Conservation (phyloP, 129 eudicot species). For the Scalesia atractyloides region DNA sequence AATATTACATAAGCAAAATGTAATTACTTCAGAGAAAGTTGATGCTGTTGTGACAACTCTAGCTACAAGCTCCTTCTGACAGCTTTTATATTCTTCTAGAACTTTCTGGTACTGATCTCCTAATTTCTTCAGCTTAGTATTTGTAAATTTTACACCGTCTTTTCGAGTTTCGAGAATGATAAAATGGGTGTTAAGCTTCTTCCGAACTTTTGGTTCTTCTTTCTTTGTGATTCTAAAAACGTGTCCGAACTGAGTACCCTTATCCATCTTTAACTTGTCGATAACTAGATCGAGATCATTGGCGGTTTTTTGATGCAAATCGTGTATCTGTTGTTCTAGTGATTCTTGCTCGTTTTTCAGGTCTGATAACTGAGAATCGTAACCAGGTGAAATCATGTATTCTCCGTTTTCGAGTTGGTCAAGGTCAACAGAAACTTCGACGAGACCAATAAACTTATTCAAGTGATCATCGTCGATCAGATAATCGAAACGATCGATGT, state of each 20-base stretch:
- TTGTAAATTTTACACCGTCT: constrained; percentile 96
- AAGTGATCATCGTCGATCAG: constrained; percentile 77
- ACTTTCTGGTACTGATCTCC: constrained; percentile 86
- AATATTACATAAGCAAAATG: background rate
- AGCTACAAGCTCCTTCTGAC: constrained; percentile 86
- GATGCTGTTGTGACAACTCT: constrained; percentile 75
- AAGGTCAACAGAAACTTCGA: constrained; percentile 88
- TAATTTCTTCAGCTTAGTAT: constrained; percentile 76
- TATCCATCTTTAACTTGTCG: constrained; percentile 84
- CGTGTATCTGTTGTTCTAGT: constrained; percentile 67
- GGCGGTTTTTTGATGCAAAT: constrained; percentile 71
- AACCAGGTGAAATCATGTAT: constrained; percentile 86
- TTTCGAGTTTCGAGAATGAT: constrained; percentile 94
- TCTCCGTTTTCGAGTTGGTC: constrained; percentile 99
- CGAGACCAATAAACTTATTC: constrained; percentile 82
- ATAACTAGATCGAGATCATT: constrained; percentile 68
- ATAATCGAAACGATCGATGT: constrained; percentile 46
- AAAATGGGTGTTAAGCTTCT: constrained; percentile 75
- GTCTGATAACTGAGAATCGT: constrained; percentile 60
- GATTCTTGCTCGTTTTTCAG: constrained; percentile 74
- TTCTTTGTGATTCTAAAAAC: constrained; percentile 95
- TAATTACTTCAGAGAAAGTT: constrained; percentile 72
- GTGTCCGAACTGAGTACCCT: constrained; percentile 96
- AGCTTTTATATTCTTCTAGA: constrained; percentile 79
- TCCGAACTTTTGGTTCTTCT: constrained; percentile 96